These are phyloP conservation scores for Trichoderma sp. DNA, from an alignment of 2,329 filamentous ascomycete species.

Conservation along the genomic window DNA sequence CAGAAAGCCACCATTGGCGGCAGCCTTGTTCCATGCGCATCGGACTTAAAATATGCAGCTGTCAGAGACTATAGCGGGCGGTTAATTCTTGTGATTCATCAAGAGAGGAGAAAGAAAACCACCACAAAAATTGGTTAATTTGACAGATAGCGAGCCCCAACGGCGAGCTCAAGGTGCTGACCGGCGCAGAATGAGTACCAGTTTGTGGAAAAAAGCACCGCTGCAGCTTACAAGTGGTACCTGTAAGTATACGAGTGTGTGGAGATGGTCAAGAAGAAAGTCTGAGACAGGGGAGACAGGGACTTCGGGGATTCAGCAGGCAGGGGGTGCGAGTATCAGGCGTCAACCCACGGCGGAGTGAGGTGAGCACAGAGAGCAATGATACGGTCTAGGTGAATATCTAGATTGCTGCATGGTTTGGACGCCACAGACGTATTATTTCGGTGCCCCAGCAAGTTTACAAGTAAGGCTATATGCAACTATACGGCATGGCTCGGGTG, in stretches of 20 bases:
- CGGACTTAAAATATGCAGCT: neutral
- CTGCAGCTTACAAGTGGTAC: slow-evolving; percentile 7
- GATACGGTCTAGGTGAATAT: slow-evolving; percentile 7
- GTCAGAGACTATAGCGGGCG: neutral
- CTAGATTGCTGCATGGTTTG: neutral
- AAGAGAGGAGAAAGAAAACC: neutral
- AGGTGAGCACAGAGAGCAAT: neutral
- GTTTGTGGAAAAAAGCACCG: neutral
- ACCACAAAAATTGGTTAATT: neutral
- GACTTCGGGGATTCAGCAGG: slow-evolving; percentile 14
- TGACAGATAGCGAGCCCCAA: neutral
- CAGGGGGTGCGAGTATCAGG: slow-evolving; percentile 6
- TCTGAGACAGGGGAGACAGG: slow-evolving; percentile 16
- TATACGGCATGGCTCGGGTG: slow-evolving; percentile 1
- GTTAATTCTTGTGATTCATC: neutral
- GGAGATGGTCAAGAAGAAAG: neutral
- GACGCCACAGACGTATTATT: neutral
- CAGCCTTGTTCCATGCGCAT: neutral
- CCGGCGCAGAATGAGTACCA: neutral
- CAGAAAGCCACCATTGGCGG: neutral
- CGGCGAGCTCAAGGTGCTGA: neutral
- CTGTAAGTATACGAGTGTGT: neutral
- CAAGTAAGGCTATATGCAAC: slow-evolving; percentile 6
- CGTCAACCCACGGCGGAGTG: neutral
- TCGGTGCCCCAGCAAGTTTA: too few relatives aligned